Conservation (phyloP, 2,329 filamentous ascomycete genomes). For the Fusarium papillatum region DNA sequence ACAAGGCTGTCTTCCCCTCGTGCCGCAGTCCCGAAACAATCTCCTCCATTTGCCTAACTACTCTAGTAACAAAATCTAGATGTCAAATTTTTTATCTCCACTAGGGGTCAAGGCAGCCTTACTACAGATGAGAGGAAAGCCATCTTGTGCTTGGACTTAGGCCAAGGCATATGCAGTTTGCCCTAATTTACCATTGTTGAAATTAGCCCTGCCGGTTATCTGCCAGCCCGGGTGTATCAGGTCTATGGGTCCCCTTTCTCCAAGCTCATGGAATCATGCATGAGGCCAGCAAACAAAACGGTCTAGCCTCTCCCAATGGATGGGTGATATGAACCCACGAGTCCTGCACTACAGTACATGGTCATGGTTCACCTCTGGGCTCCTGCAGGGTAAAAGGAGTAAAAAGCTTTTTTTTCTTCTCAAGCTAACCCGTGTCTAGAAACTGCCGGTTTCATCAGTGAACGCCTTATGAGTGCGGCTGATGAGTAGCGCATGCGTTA, state of each 20-base stretch:
- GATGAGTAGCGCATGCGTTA: slow-evolving; percentile 8
- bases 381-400: background rate
- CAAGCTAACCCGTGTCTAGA: background rate
- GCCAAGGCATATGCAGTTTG: background rate
- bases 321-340: background rate
- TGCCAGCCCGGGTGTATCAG: slow-evolving; percentile 21
- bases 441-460: slow-evolving; percentile 5
- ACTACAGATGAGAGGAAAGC: background rate
- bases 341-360: background rate
- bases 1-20: background rate
- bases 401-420: background rate
- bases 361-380: background rate
- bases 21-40: background rate
- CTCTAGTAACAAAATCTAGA: background rate
- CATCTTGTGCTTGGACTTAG: slow-evolving; percentile 14
- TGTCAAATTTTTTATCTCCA: background rate
- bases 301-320: background rate
- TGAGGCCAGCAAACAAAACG: background rate
- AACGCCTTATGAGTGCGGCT: slow-evolving; percentile 9
- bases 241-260: slow-evolving; percentile 12
- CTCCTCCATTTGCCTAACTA: background rate
- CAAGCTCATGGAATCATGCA: background rate
- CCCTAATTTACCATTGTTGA: background rate
- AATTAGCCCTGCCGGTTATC: background rate
- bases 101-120: background rate